Base-by-base conservation (phyloP, 768 basidiomycete species). In the Strobilomyces echinocephalus region DNA sequence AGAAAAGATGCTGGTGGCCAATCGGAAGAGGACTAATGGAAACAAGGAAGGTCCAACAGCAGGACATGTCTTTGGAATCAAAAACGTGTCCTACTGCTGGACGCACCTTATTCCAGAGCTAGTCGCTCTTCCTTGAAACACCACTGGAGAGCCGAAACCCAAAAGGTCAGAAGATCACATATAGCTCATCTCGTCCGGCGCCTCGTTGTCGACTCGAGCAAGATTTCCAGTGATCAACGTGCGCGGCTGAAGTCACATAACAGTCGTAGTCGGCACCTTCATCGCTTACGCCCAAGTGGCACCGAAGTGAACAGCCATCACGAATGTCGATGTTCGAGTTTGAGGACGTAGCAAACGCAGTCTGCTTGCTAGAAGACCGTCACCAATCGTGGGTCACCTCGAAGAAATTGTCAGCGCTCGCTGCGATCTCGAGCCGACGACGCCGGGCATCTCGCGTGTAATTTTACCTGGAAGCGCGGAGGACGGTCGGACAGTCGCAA, bases 71-170 rank as follows among this genome's bases (percentile, higher is more conserved):
- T 7, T 40, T 54, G 52, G 5, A 54, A 7, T 48, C 63, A 55
- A 50, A n/a, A 52, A 10, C 24, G 12, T 51, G 45, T 21, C 53
- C 54, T 59, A 54, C 57, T 38, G 52, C 33, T 54, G 63, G 63
- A 63, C 62, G 63, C 56, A 63, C 63, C 62, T 64, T 59, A 38
- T 62, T 54, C 21, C 33, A 14, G 12, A 33, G 15, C 6, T 18
- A 38, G 38, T 7, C 11, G n/a, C 38, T 18, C 38, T 7, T 18
- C 24, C 24, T 24, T 4, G 4, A 8, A 18, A 18, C 38, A 38
- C 38, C 38, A 18, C 15, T 5, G 11, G 35, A 6, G 35, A 6
- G 11, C 35, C 11, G 15, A 6, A 5, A 14, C 5, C n/a, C 38
- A 7, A 38, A 38, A 7, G 38, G 16, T 38, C 38, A n/a, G n/a